Conservation (phyloP, 176 grass and related monocot genomes). For the Secale cereale region DNA sequence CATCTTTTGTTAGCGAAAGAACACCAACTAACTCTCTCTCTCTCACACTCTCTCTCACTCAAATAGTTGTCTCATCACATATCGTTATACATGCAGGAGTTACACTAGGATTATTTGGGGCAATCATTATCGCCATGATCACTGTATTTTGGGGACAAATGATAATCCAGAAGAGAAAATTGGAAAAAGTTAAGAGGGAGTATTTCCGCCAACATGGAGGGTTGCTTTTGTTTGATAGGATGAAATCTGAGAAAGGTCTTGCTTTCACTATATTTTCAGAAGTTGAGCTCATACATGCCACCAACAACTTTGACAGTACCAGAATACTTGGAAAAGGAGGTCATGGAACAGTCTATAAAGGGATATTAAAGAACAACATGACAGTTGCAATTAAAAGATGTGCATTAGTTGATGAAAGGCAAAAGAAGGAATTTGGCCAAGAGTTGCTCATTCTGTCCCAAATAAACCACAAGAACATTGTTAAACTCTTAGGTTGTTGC, state of each 20-base stretch:
- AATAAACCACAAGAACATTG: neutral
- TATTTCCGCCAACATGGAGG: conserved; percentile 35
- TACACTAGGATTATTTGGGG: neutral
- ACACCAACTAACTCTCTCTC: neutral
- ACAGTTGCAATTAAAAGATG: conserved; percentile 13
- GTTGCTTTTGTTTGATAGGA: conserved; percentile 24
- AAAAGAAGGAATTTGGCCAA: conserved; percentile 35
- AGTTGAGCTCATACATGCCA: conserved; percentile 30
- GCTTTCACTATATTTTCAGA: conserved; percentile 31
- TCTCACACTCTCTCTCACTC: neutral
- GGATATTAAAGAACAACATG: neutral
- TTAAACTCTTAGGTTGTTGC: neutral
- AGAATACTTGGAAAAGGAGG: conserved; percentile 44
- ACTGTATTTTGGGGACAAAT: neutral
- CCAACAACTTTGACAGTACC: conserved; percentile 39
- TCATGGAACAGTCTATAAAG: conserved; percentile 37
- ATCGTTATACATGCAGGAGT: neutral
- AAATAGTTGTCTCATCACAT: neutral
- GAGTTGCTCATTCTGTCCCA: conserved; percentile 39
- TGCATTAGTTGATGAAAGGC: conserved; percentile 5
- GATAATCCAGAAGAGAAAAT: conserved; percentile 21
- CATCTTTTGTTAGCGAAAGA: neutral
- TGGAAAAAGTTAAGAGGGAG: conserved; percentile 12
- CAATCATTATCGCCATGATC: neutral
- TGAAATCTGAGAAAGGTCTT: conserved; percentile 27